These are phyloP conservation scores for Solanum chacoense DNA, from an alignment of 305 asterid species.

Conservation along the genomic window DNA sequence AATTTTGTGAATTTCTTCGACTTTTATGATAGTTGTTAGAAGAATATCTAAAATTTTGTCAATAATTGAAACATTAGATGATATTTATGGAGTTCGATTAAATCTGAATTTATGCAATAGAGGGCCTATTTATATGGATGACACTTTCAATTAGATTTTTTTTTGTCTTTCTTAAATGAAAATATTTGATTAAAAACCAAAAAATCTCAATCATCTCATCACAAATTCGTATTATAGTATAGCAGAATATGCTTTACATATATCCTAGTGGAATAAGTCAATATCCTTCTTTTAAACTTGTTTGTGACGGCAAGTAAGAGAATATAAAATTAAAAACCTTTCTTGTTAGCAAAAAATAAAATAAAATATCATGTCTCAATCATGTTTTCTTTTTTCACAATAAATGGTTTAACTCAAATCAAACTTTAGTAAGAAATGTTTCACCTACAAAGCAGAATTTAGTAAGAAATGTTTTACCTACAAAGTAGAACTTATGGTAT, in stretches of 20 bases:
- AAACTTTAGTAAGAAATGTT: neutral
- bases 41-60: neutral
- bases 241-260: neutral
- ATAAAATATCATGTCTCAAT: neutral
- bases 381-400: neutral
- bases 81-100: neutral
- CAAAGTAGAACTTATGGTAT: neutral
- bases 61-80: neutral
- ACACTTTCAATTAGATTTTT: neutral
- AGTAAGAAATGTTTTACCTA: neutral
- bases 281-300: neutral
- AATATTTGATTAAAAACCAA: fast-evolving
- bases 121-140: neutral
- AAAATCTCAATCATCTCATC: neutral
- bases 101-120: neutral
- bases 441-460: neutral
- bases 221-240: neutral
- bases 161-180: neutral
- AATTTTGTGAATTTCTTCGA: neutral
- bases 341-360: neutral
- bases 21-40: neutral
- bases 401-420: neutral
- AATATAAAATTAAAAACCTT: neutral
- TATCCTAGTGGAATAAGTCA: neutral
- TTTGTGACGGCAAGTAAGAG: neutral